Percentiles rank a stretch among this genome's conserved stretches.
Evolutionary conservation across 2,329 filamentous ascomycete genomes (phyloP).

Genomic region (Neospermospora avenae): DNA sequence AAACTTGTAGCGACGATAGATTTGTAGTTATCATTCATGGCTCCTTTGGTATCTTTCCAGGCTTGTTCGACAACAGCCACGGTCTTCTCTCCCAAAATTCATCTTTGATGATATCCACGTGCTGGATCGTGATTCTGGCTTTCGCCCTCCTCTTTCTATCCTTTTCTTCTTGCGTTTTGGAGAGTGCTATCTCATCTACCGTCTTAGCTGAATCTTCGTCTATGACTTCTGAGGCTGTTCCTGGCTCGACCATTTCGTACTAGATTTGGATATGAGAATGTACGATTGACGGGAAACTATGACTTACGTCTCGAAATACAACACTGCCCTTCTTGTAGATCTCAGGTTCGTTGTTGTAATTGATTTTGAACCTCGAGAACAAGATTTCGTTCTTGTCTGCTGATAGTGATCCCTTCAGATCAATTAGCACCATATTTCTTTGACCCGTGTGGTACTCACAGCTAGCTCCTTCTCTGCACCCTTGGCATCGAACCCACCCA

Average conservation of each 20-base stretch:
- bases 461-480: constrained; percentile 80
- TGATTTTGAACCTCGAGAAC: constrained; percentile 83
- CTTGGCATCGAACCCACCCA: constrained; percentile 69
- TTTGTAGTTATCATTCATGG: constrained; percentile 22
- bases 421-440: neutral
- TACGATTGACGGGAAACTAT: neutral
- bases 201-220: constrained; percentile 45
- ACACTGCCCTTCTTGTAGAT: constrained; percentile 94
- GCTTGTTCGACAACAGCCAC: constrained; percentile 76
- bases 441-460: constrained; percentile 42
- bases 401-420: constrained; percentile 70
- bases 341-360: constrained; percentile 95
- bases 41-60: constrained; percentile 66
- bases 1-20: constrained; percentile 16
- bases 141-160: constrained; percentile 78
- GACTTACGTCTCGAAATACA: constrained; percentile 65
- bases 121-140: constrained; percentile 75
- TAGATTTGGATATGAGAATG: constrained; percentile 34
- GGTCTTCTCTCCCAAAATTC: constrained; percentile 88
- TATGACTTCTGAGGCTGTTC: constrained; percentile 36
- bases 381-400: constrained; percentile 95
- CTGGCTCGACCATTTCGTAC: constrained; percentile 69
- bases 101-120: constrained; percentile 92
- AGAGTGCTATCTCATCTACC: constrained; percentile 55
- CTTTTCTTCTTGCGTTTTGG: constrained; percentile 79